Conservation (phyloP, 352 stramenopile genomes). For the Pythium oligandrum region DNA sequence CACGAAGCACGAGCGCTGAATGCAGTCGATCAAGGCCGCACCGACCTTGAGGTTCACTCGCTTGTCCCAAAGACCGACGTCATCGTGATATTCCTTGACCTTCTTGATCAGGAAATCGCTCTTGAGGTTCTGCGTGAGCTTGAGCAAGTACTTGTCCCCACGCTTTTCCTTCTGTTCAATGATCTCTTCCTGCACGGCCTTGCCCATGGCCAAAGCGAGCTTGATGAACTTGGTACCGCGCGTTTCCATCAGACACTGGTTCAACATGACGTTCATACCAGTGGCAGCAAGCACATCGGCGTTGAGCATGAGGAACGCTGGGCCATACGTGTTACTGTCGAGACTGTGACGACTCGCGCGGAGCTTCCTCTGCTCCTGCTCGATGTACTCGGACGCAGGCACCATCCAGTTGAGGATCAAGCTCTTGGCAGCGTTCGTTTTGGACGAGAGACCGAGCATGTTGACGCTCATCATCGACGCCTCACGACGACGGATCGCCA, state of each 20-base stretch:
- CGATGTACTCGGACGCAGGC: conserved; percentile 32
- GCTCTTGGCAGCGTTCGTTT: conserved; percentile 56
- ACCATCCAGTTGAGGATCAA: conserved; percentile 64
- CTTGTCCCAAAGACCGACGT: conserved; percentile 82
- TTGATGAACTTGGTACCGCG: conserved; percentile 82
- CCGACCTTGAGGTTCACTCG: conserved; percentile 88
- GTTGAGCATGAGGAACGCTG: conserved; percentile 54
- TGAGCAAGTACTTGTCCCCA: conserved; percentile 20
- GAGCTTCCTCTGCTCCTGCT: conserved; percentile 50
- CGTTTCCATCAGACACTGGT: conserved; percentile 58
- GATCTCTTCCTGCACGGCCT: conserved; percentile 73
- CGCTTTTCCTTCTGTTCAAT: conserved; percentile 49
- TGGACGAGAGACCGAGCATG: conserved; percentile 34
- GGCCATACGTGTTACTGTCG: conserved; percentile 73
- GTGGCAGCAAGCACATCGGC: conserved; percentile 49
- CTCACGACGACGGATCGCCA: conserved; percentile 69
- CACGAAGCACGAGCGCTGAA: conserved; percentile 79
- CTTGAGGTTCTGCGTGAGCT: conserved; percentile 23
- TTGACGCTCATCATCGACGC: conserved; percentile 42
- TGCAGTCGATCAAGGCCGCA: conserved; percentile 69
- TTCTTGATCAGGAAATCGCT: conserved; percentile 30
- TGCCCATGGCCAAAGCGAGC: conserved; percentile 64
- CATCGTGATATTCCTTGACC: conserved; percentile 66
- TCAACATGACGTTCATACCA: conserved; percentile 67
- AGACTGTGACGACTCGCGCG: conserved; percentile 44